Evolutionary conservation across 2,329 filamentous ascomycete genomes (phyloP), one percentile per base, ranked within the genome.

Genomic region (Cladosporium sp.): DNA sequence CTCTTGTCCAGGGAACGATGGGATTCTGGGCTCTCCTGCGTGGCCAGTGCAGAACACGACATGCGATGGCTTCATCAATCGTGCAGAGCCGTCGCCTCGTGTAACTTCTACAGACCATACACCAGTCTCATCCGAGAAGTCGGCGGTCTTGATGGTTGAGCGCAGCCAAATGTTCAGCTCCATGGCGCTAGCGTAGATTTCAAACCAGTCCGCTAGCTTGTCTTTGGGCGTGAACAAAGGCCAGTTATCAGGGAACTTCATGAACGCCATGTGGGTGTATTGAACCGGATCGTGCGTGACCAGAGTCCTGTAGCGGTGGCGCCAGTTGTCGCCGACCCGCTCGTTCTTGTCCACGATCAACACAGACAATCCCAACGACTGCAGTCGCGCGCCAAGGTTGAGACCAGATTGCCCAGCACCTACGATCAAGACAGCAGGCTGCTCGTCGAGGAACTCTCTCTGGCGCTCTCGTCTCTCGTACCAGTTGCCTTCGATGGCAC

Each of bases 31-130:
- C 76, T 90, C 87, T 2, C 89, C 89, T 0, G 87, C 87, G 70
- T 89, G 88, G 0, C 89, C 89, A 0, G 89, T 91, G 1, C 87
- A 86, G 71, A 89, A 87, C 53, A 91, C 82, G 33, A 91, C 75
- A 67, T 91, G 88, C 5, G 80, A 83, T 0, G 89, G 88, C 44
- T 85, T 82, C 46, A 91, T 76, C 0, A 82, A 86, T 21, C 86
- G 82, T 68, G 86, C 81, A 0, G 67, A 70, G 1, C 70, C 73
- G n/a, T 77, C 77, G 14, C 68, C 77, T 62, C 80, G 78, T 29
- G 81, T 75, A 0, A 90, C 69, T 1, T 78, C 80, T 1, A 89
- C 78, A 0, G 82, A 85, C 88, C 88, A 91, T 5, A 72, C 69
- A 37, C 81, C 78, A 1, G 77, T 76, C 0, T 69, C 69, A 0